Conservation (phyloP, 495 filamentous ascomycete genomes). For the Penicillium chermesinum region DNA sequence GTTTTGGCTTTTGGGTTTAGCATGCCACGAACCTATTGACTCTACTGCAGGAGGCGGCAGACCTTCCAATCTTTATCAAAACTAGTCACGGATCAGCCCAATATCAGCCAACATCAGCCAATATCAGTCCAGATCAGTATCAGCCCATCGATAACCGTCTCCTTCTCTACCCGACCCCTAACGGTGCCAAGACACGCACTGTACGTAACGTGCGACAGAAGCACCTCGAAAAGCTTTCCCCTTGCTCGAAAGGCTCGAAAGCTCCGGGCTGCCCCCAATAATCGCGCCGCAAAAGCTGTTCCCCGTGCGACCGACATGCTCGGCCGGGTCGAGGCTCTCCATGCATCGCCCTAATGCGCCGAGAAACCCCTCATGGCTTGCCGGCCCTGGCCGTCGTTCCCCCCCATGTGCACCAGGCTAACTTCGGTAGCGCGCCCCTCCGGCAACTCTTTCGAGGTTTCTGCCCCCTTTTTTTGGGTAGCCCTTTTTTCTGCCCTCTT, state of each 20-base stretch:
- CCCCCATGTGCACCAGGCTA: conserved; percentile 1
- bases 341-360: not conserved
- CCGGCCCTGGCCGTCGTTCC: too few relatives aligned
- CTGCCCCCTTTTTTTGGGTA: not conserved
- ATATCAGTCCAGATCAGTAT: too few relatives aligned
- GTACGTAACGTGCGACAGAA: too few relatives aligned
- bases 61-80: too few relatives aligned
- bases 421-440: not conserved
- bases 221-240: too few relatives aligned
- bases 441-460: not conserved
- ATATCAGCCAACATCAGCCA: too few relatives aligned
- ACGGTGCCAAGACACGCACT: too few relatives aligned
- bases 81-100: too few relatives aligned
- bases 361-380: not conserved
- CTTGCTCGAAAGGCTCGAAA: not conserved
- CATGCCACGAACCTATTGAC: conserved; percentile 2
- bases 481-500: too few relatives aligned
- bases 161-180: too few relatives aligned
- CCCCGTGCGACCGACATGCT: not conserved
- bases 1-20: not conserved
- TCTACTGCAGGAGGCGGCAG: too few relatives aligned
- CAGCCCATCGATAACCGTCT: too few relatives aligned
- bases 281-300: not conserved
- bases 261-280: not conserved
- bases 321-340: not conserved